A percentile compares a stretch with the other conserved stretches of the same genome.
Conservation (phyloP, 306 rosid species). For the Sicyos baderoa region DNA sequence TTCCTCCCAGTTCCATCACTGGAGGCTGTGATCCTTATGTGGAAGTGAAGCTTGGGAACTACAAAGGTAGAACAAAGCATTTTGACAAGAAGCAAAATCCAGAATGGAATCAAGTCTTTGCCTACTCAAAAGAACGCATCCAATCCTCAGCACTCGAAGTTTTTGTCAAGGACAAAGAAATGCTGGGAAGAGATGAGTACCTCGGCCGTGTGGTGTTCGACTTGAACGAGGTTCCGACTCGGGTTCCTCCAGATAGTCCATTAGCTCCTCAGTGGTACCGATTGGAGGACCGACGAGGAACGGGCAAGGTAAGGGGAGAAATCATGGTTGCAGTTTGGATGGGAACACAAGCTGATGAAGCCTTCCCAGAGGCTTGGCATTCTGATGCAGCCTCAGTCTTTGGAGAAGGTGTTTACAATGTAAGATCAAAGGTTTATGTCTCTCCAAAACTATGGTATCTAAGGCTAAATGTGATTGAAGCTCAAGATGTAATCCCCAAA, state of each 20-base stretch:
- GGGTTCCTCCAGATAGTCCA: conserved; percentile 93
- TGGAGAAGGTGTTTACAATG: conserved; percentile 75
- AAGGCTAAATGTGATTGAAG: conserved; percentile 72
- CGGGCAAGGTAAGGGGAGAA: conserved; percentile 70
- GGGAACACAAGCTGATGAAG: conserved; percentile 97
- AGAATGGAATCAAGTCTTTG: conserved; percentile 92
- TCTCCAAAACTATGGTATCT: conserved; percentile 96
- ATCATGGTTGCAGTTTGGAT: conserved; percentile 94
- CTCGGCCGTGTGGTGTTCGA: conserved; percentile 76
- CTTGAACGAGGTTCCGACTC: conserved; percentile 73
- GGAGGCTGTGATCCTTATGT: conserved; percentile 84
- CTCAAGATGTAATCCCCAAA: conserved; percentile 71
- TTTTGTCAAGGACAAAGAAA: conserved; percentile 74
- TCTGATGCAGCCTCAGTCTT: conserved; percentile 74
- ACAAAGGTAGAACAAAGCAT: conserved; percentile 73
- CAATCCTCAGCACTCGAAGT: conserved; percentile 78
- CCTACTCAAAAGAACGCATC: conserved; percentile 78
- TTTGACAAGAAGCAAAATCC: conserved; percentile 69
- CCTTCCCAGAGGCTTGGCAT: conserved; percentile 92
- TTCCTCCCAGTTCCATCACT: conserved; percentile 49
- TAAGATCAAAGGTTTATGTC: conserved; percentile 83
- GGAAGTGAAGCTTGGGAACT: conserved; percentile 84
- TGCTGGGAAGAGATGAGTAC: conserved; percentile 80
- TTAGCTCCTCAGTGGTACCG: conserved; percentile 94
- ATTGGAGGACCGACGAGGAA: conserved; percentile 60